Evolutionary conservation across 163 green algal genomes (phyloP).

Genomic region (Chloroidium sp.): DNA sequence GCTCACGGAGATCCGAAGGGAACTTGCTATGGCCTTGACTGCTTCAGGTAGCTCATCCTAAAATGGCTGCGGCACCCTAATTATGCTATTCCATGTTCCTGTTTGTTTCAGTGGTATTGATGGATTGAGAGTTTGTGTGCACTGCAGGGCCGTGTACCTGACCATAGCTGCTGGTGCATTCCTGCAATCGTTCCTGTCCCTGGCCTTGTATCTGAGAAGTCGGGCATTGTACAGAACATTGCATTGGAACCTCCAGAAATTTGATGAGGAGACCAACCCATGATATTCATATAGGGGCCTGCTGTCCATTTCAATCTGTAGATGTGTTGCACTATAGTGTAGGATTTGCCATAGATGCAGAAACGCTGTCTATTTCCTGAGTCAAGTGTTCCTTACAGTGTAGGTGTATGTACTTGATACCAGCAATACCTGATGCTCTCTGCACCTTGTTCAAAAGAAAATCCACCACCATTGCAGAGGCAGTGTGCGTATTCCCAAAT

Average conservation of each 20-base stretch:
- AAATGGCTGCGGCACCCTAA: not conserved
- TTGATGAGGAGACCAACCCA: not conserved
- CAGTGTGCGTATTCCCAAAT: too few species aligned
- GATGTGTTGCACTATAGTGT: too few species aligned
- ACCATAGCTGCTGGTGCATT: not conserved
- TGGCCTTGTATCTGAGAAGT: constrained; percentile 1
- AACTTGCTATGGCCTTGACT: constrained; percentile 5
- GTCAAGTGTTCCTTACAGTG: too few species aligned
- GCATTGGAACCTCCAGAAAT: not conserved
- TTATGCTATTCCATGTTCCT: not conserved
- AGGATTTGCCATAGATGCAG: too few species aligned
- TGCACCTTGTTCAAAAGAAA: too few species aligned
- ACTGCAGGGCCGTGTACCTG: constrained; percentile 2
- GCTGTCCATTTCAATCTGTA: too few species aligned
- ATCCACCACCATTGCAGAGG: too few species aligned
- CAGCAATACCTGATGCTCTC: too few species aligned
- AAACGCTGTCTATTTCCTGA: too few species aligned
- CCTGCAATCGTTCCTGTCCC: not conserved
- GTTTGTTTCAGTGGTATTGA: not conserved
- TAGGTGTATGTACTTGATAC: too few species aligned
- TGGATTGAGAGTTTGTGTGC: not conserved
- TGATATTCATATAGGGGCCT: too few species aligned
- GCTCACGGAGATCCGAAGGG: not conserved
- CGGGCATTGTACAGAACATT: not conserved
- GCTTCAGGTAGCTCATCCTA: not conserved